Evolutionary conservation across 768 basidiomycete species (phyloP).

Genomic region (Leccinum uliginosum): DNA sequence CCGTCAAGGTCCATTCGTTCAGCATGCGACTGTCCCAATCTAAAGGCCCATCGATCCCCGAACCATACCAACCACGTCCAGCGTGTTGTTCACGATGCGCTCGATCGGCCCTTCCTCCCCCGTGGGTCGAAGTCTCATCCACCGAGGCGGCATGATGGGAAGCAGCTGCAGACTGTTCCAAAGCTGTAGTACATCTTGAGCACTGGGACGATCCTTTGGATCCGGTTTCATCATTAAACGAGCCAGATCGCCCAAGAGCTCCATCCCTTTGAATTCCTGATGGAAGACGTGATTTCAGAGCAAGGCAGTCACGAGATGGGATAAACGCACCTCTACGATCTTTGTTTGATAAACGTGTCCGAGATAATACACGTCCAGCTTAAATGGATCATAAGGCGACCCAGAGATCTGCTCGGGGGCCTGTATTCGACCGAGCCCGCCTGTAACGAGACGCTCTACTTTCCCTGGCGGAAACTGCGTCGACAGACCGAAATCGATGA

Average conservation of each 20-base stretch:
- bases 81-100: conserved; percentile 12
- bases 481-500: conserved; percentile 36
- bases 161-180: conserved; percentile 8
- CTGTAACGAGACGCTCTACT: not conserved
- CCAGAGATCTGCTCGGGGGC: conserved; percentile 21
- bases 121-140: conserved; percentile 6
- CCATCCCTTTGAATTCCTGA: conserved; percentile 11
- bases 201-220: conserved; percentile 4
- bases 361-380: conserved; percentile 26
- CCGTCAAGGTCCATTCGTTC: too few relatives aligned
- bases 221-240: conserved; percentile 5
- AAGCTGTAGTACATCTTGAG: not conserved
- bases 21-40: too few relatives aligned
- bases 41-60: conserved; percentile 8
- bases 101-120: conserved; percentile 10
- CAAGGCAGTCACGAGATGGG: not conserved
- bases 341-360: conserved; percentile 22
- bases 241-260: not conserved
- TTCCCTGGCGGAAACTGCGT: conserved; percentile 14
- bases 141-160: not conserved
- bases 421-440: conserved; percentile 7
- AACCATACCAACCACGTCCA: conserved; percentile 12
- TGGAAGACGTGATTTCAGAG: not conserved
- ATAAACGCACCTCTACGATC: conserved; percentile 10
- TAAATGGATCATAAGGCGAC: conserved; percentile 28